Base-by-base conservation (phyloP, 2,329 filamentous ascomycete species). In the Ophiosphaerella korrae region DNA sequence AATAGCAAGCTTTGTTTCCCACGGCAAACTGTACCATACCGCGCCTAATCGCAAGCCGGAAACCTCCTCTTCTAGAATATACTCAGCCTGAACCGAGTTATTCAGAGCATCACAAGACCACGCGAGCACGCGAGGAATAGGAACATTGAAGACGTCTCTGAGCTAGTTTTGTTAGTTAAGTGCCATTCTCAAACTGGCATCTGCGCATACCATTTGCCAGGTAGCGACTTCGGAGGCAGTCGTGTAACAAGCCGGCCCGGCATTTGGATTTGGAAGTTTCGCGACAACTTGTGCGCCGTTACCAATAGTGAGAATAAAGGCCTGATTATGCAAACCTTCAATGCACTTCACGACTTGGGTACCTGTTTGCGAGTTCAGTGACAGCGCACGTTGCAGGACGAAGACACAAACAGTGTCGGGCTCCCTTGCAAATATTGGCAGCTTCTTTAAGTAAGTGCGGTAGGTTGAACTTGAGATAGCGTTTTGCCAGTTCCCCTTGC, bases 291-390 rank as follows among this genome's bases (percentile, higher is more conserved):
- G 45, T 8, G 23, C 26, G 5, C 55, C 60, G 44, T 58, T 55
- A 34, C 60, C 52, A 50, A 59, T 63, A 26, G 47, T 58, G 21
- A 63, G 29, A 37, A 61, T 32, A 26, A 62, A 60, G 18, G 48
- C 51, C 42, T 61, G 57, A 41, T 56, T 74, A 46, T 64, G 58
- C 12, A 66, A 45, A 0, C 70, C 71, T 52, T 74, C 72, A 18
- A 37, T n/a, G 18, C 35, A 37, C 35, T 37, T 37, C n/a, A 37
- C 2, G 29, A 73, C 46, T 52, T 55, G 68, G 44, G 49, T 67
- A 38, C 66, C 45, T 49, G 39, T 45, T 48, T 24, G 13, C 43
- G 24, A 45, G 35, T 33, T 55, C 11, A 55, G 45, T 34, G 26
- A 43, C 13, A 14, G 31, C 31, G 26, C 40, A 16, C 35, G 39